A percentile compares a stretch with the other conserved stretches of the same genome.
These are phyloP conservation scores for Pichia sorboxylosa DNA, from an alignment of 1,139 yeast species.

Conservation along the genomic window DNA sequence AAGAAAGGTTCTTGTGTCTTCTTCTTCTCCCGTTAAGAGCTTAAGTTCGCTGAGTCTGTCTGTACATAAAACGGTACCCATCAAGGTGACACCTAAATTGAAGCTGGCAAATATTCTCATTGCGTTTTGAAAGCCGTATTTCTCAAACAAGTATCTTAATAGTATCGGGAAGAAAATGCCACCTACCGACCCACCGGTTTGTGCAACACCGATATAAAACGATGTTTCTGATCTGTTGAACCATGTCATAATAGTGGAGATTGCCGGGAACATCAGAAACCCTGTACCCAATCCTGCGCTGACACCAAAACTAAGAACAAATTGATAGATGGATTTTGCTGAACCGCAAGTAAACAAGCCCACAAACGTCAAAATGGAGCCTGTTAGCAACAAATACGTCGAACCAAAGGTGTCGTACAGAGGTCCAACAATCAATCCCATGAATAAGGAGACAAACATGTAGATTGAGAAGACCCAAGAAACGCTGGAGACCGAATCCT, in stretches of 20 bases:
- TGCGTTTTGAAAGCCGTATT: conserved; percentile 52
- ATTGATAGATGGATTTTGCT: conserved; percentile 27
- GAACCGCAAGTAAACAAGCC: conserved; percentile 17
- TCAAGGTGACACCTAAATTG: conserved; percentile 29
- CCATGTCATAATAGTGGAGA: conserved; percentile 26
- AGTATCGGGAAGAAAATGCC: conserved; percentile 50
- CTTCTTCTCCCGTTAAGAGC: conserved; percentile 6
- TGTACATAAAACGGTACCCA: conserved; percentile 31
- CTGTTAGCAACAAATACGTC: conserved; percentile 30
- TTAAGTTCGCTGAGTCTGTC: conserved; percentile 34
- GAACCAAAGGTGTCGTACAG: conserved; percentile 49
- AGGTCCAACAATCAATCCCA: conserved; percentile 52
- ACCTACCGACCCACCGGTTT: conserved; percentile 55
- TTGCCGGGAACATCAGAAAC: conserved; percentile 42
- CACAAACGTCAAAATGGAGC: conserved; percentile 27
- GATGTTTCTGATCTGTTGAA: conserved; percentile 34
- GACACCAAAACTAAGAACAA: conserved; percentile 41
- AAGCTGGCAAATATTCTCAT: conserved; percentile 45
- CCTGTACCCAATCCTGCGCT: conserved; percentile 47
- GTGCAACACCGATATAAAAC: conserved; percentile 44
- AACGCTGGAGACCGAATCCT: conserved; percentile 31
- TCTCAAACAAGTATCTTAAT: conserved; percentile 37
- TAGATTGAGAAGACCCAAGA: conserved; percentile 54
- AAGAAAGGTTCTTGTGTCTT: conserved; percentile 23
- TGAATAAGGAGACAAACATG: conserved; percentile 43